phyloP scores from a whole-genome alignment of 495 filamentous ascomycete species.

The Melanomma pulvis-pyrius region DNA sequence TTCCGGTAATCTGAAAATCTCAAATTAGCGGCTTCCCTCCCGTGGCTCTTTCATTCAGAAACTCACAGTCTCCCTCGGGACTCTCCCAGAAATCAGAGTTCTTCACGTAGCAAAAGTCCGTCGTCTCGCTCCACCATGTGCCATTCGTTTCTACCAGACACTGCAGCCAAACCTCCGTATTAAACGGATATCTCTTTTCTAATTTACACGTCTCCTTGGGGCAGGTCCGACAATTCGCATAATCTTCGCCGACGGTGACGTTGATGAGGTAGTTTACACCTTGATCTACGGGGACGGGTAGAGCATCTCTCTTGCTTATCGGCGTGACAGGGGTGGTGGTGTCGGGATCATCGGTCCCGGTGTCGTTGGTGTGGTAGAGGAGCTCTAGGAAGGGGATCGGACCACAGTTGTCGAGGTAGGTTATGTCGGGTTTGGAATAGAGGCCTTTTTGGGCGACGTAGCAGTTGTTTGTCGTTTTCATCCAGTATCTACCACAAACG shows the following conservation, averaged over 20 bases:
- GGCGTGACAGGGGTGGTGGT: not conserved
- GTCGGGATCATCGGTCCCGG: slow-evolving; percentile 15
- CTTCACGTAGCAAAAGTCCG: slow-evolving; percentile 36
- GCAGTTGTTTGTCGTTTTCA: slow-evolving; percentile 37
- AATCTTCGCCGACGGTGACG: slow-evolving; percentile 34
- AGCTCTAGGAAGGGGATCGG: slow-evolving; percentile 34
- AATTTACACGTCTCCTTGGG: slow-evolving; percentile 8
- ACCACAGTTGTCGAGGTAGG: slow-evolving; percentile 32
- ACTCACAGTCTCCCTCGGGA: slow-evolving; percentile 30
- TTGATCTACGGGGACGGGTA: slow-evolving; percentile 2
- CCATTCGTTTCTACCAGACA: slow-evolving; percentile 27
- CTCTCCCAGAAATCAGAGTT: slow-evolving; percentile 31
- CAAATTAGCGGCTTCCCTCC: not conserved
- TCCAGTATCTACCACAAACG: slow-evolving; percentile 17
- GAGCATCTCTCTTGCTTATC: slow-evolving; percentile 12
- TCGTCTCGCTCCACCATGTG: slow-evolving; percentile 37
- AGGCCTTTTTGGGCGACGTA: slow-evolving; percentile 32
- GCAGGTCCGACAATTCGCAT: slow-evolving; percentile 20
- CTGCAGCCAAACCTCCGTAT: slow-evolving; percentile 30
- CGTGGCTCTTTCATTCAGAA: not conserved
- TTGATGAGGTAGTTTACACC: slow-evolving; percentile 32
- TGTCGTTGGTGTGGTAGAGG: slow-evolving; percentile 25
- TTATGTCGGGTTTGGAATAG: slow-evolving; percentile 19
- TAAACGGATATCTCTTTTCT: slow-evolving; percentile 14
- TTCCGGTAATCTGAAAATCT: slow-evolving; percentile 9